A percentile compares a stretch with the other conserved stretches of the same genome.
phyloP scores from a whole-genome alignment of 352 stramenopile genomes.

The Globisporangium okanoganense region DNA sequence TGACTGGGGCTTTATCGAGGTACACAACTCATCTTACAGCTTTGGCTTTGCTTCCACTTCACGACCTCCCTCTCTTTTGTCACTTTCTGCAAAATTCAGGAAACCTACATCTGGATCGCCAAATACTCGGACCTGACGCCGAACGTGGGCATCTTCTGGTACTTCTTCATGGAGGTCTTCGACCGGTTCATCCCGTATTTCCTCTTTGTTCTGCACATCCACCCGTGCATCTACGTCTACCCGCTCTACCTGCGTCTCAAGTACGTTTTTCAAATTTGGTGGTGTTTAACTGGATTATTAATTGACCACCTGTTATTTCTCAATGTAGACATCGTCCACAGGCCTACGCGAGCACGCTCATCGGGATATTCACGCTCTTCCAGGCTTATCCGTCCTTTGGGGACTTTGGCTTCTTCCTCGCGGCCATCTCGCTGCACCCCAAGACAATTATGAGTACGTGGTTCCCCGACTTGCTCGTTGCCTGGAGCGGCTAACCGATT shows the following conservation, averaged over 20 bases:
- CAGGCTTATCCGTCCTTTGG: conserved; percentile 76
- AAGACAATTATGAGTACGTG: conserved; percentile 74
- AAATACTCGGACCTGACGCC: conserved; percentile 80
- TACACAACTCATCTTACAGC: conserved; percentile 9
- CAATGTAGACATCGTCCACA: conserved; percentile 55
- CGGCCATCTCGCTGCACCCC: conserved; percentile 60
- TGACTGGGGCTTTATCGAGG: conserved; percentile 61
- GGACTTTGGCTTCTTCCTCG: conserved; percentile 79
- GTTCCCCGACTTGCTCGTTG: background rate
- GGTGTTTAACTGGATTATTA: background rate
- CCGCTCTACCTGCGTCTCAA: conserved; percentile 74
- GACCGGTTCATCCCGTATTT: conserved; percentile 86
- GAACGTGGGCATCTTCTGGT: conserved; percentile 87
- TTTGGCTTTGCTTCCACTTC: background rate
- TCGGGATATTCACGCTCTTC: conserved; percentile 79
- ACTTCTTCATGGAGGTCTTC: conserved; percentile 88
- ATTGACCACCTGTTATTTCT: background rate
- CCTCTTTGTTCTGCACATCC: conserved; percentile 72
- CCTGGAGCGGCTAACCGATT: background rate
- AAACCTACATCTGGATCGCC: conserved; percentile 80
- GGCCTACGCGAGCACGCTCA: conserved; percentile 53
- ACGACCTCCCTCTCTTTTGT: background rate
- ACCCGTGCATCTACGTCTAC: conserved; percentile 77
- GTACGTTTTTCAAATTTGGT: conserved; percentile 22
- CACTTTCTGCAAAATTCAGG: conserved; percentile 19